phyloP scores from a whole-genome alignment of 371 early-diverging fungal species.

The Mortierella sp. region DNA sequence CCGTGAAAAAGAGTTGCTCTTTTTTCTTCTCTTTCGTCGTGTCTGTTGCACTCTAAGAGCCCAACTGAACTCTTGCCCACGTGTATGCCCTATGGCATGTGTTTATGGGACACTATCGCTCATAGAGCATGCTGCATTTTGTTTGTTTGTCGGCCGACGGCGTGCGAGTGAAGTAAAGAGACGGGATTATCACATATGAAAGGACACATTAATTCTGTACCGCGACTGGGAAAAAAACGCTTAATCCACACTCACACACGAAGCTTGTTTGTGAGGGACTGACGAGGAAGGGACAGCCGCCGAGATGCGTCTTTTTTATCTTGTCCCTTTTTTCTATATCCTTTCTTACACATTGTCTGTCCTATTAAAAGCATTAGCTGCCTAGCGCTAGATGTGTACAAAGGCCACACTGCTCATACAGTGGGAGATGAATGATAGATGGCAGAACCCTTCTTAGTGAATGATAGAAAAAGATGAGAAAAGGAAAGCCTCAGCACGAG shows the following conservation, averaged over 20 bases:
- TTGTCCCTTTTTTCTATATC: not conserved
- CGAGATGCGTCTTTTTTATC: conserved; percentile 4
- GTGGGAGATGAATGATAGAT: too few relatives aligned
- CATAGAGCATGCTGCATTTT: not conserved
- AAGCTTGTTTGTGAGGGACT: not conserved
- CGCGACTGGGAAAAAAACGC: not conserved
- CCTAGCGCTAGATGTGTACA: too few relatives aligned
- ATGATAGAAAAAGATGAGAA: too few relatives aligned
- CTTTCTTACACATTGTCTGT: not conserved
- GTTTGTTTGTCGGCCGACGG: not conserved
- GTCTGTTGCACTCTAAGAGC: too few relatives aligned
- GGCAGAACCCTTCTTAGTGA: too few relatives aligned
- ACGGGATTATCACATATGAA: not conserved
- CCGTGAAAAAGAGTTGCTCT: too few relatives aligned
- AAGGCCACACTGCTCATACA: too few relatives aligned
- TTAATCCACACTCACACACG: not conserved
- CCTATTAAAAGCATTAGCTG: not conserved
- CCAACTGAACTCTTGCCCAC: too few relatives aligned
- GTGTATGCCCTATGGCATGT: too few relatives aligned
- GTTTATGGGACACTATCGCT: not conserved
- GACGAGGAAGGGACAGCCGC: not conserved
- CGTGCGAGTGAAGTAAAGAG: not conserved
- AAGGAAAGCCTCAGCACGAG: too few relatives aligned
- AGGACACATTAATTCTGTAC: not conserved
- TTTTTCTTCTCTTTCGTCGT: too few relatives aligned